These are phyloP conservation scores for Thyridium curvatum DNA, from an alignment of 2,329 filamentous ascomycete genomes.

Conservation along the genomic window DNA sequence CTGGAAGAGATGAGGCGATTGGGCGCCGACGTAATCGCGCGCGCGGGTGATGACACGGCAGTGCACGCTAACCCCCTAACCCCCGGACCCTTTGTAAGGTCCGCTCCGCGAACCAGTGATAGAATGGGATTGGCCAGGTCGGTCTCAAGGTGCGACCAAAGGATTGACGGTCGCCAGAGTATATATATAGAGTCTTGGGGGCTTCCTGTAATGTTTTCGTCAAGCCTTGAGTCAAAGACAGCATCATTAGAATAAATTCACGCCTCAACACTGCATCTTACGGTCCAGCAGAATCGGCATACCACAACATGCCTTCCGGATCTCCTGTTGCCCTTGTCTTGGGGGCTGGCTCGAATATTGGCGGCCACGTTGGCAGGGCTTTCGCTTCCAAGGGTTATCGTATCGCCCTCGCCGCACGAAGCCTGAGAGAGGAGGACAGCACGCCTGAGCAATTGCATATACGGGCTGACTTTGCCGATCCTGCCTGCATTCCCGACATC, in stretches of 20 bases:
- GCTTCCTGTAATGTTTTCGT: too few relatives aligned
- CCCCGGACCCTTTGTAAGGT: too few relatives aligned
- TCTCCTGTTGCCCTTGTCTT: constrained; percentile 28
- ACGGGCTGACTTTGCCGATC: constrained; percentile 25
- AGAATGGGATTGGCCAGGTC: too few relatives aligned
- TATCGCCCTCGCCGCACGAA: constrained; percentile 30
- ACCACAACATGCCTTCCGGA: constrained; percentile 8
- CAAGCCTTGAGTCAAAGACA: too few relatives aligned
- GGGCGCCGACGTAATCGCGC: too few relatives aligned
- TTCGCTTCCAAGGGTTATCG: constrained; percentile 35
- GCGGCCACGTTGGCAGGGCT: constrained; percentile 23
- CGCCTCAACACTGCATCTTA: constrained; percentile 29
- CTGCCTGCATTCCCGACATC: constrained; percentile 21
- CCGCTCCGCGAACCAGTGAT: too few relatives aligned
- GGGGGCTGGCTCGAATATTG: constrained; percentile 34
- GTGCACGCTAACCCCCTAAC: too few relatives aligned
- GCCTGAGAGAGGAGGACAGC: constrained; percentile 18
- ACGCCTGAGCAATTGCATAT: constrained; percentile 22
- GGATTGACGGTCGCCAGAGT: too few relatives aligned
- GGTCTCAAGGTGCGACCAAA: too few relatives aligned
- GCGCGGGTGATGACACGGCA: too few relatives aligned
- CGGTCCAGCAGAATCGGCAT: constrained; percentile 10
- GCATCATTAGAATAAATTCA: constrained; percentile 20
- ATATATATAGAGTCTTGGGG: too few relatives aligned
- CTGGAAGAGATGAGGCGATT: too few relatives aligned